phyloP scores from a whole-genome alignment of 2,329 filamentous ascomycete species.

The Penicillium sp. region DNA sequence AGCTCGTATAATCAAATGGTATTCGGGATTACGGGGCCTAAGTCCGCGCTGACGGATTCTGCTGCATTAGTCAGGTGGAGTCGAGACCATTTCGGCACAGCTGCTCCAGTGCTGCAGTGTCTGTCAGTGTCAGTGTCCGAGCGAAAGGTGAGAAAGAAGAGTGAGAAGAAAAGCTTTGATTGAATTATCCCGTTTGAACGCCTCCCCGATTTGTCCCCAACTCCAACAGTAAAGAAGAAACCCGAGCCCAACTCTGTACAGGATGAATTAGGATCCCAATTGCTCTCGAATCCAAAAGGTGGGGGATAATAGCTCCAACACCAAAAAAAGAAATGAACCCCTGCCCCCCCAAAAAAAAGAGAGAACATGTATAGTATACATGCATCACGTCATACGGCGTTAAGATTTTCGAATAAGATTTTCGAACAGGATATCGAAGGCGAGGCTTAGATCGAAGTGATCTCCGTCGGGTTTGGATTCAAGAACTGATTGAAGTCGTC shows the following conservation, averaged over 20 bases:
- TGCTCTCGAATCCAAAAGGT: slow-evolving; percentile 11
- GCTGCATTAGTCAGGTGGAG: slow-evolving; percentile 15
- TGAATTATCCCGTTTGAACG: background rate
- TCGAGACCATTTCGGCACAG: slow-evolving; percentile 13
- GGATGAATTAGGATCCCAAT: slow-evolving; percentile 16
- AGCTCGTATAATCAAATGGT: background rate
- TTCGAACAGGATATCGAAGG: background rate
- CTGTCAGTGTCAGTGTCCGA: slow-evolving; percentile 1
- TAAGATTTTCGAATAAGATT: slow-evolving; percentile 5
- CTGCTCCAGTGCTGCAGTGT: background rate
- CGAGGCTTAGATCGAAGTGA: slow-evolving; percentile 33
- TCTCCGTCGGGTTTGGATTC: slow-evolving; percentile 39
- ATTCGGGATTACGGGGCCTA: background rate
- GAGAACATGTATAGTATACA: slow-evolving; percentile 34
- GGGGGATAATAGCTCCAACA: slow-evolving; percentile 16
- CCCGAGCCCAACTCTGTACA: slow-evolving; percentile 22
- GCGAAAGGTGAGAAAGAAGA: background rate
- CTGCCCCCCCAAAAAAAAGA: slow-evolving; percentile 8
- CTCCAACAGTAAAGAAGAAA: slow-evolving; percentile 9
- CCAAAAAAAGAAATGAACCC: slow-evolving; percentile 1
- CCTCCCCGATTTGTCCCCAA: slow-evolving; percentile 16
- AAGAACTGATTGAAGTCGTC: slow-evolving; percentile 43
- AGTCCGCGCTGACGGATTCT: slow-evolving; percentile 5
- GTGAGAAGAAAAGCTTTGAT: background rate
- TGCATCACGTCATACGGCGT: slow-evolving; percentile 34